These are phyloP conservation scores for Eremothecium sinecaudum DNA, from an alignment of 1,139 yeast species.

Conservation along the genomic window DNA sequence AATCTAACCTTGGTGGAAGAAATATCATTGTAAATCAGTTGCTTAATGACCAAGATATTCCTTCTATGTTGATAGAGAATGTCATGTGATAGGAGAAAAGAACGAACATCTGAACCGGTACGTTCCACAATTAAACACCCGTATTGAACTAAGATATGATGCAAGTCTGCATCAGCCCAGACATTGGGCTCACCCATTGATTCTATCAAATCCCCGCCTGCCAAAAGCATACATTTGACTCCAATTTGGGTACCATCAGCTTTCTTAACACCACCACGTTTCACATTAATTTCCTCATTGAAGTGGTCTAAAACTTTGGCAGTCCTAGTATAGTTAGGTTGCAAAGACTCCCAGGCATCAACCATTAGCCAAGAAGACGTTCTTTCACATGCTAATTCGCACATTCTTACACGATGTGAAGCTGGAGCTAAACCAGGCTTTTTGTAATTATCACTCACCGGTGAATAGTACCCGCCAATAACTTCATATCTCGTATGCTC, in stretches of 20 bases:
- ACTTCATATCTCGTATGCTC: conserved; percentile 93
- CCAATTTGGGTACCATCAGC: conserved; percentile 71
- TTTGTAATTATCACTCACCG: conserved; percentile 87
- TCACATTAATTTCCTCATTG: conserved; percentile 86
- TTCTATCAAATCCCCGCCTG: conserved; percentile 96
- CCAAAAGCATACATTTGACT: conserved; percentile 88
- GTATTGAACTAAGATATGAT: conserved; percentile 88
- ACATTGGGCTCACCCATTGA: conserved; percentile 99
- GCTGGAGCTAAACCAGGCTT: conserved; percentile 90
- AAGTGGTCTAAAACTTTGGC: conserved; percentile 94
- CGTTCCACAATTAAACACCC: conserved; percentile 96
- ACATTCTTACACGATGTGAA: conserved; percentile 88
- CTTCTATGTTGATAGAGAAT: conserved; percentile 94
- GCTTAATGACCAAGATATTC: conserved; percentile 89
- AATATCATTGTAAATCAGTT: conserved; percentile 90
- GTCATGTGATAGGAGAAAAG: conserved; percentile 84
- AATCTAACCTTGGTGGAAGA: conserved; percentile 89
- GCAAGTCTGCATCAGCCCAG: conserved; percentile 94
- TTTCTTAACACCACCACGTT: conserved; percentile 67
- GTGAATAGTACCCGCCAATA: conserved; percentile 95
- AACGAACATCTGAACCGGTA: conserved; percentile 91
- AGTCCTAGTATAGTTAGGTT: conserved; percentile 83
- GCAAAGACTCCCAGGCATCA: conserved; percentile 97
- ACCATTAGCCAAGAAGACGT: conserved; percentile 98
- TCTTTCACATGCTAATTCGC: conserved; percentile 95